These are phyloP conservation scores for Colletotrichum gloeosporioides DNA, from an alignment of 2,329 filamentous ascomycete genomes.

Conservation along the genomic window DNA sequence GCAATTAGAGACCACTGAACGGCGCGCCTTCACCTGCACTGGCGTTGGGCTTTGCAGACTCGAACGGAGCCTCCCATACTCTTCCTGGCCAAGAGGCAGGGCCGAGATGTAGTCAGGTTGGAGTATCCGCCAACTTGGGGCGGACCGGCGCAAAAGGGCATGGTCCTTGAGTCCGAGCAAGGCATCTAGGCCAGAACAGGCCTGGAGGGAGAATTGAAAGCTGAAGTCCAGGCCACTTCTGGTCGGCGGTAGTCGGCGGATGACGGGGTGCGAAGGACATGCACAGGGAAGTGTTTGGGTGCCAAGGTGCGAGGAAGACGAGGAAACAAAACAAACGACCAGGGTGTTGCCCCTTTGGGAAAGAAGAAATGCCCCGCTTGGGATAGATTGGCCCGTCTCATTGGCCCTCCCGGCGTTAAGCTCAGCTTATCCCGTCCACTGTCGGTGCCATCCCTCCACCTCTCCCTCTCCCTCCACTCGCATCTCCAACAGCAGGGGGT, in stretches of 20 bases:
- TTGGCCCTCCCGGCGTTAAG: slow-evolving; percentile 1
- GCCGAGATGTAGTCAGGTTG: neutral
- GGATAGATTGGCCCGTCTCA: neutral
- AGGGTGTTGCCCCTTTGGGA: neutral
- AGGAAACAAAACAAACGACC: slow-evolving; percentile 8
- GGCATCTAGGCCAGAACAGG: neutral
- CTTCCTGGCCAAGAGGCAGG: slow-evolving; percentile 1
- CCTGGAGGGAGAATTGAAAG: neutral
- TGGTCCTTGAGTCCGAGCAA: neutral
- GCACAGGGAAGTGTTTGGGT: neutral
- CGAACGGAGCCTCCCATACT: neutral
- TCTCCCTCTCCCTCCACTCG: neutral
- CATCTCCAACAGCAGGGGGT: neutral
- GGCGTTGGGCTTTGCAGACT: neutral
- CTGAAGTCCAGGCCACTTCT: neutral
- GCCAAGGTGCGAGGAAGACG: neutral
- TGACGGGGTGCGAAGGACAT: neutral
- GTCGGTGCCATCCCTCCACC: neutral
- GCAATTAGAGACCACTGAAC: neutral
- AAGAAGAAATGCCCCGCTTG: neutral
- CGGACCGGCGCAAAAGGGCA: neutral
- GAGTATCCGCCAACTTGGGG: neutral
- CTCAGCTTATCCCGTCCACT: neutral
- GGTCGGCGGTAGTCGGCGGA: neutral
- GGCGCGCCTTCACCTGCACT: neutral